Evolutionary conservation across 768 basidiomycete genomes (phyloP).

Genomic region (Fomitopsis serialis): DNA sequence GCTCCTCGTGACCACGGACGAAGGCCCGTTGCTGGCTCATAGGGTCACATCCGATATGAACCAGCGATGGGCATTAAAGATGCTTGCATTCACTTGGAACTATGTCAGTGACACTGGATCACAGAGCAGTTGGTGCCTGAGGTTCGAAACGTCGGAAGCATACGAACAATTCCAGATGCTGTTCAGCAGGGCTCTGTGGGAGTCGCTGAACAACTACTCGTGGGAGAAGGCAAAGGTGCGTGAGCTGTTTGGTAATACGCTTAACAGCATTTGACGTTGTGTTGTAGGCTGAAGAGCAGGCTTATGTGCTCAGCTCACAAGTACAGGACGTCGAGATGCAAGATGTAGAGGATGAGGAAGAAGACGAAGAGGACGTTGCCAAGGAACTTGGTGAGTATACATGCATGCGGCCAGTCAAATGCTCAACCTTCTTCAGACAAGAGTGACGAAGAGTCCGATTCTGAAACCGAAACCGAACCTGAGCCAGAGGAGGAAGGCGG

Average conservation of each 20-base stretch:
- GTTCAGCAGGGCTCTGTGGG: conserved; percentile 76
- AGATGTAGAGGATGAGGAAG: conserved; percentile 70
- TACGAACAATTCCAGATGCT: conserved; percentile 55
- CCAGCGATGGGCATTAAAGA: conserved; percentile 55
- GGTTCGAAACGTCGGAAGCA: conserved; percentile 50
- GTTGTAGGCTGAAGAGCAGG: conserved; percentile 73
- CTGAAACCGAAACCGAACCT: conserved; percentile 30
- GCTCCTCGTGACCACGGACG: conserved; percentile 48
- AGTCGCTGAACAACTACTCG: conserved; percentile 62
- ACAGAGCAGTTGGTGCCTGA: conserved; percentile 79
- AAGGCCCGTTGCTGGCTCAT: conserved; percentile 53
- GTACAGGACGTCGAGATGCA: conserved; percentile 87
- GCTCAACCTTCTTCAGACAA: conserved; percentile 8
- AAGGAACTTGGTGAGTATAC: conserved; percentile 55
- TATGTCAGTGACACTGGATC: conserved; percentile 47
- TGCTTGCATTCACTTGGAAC: conserved; percentile 86
- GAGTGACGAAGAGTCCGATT: conserved; percentile 27
- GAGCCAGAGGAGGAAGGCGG: conserved; percentile 40
- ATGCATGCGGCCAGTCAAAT: background rate
- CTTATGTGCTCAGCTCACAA: conserved; percentile 71
- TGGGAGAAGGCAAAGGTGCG: conserved; percentile 81
- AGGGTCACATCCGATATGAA: conserved; percentile 65
- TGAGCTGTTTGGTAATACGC: background rate
- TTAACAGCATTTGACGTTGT: background rate
- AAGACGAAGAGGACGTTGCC: conserved; percentile 69